A percentile compares a stretch with the other conserved stretches of the same genome.
These are phyloP conservation scores for Boletus pseudopeckii DNA, from an alignment of 768 basidiomycete genomes.

Conservation along the genomic window DNA sequence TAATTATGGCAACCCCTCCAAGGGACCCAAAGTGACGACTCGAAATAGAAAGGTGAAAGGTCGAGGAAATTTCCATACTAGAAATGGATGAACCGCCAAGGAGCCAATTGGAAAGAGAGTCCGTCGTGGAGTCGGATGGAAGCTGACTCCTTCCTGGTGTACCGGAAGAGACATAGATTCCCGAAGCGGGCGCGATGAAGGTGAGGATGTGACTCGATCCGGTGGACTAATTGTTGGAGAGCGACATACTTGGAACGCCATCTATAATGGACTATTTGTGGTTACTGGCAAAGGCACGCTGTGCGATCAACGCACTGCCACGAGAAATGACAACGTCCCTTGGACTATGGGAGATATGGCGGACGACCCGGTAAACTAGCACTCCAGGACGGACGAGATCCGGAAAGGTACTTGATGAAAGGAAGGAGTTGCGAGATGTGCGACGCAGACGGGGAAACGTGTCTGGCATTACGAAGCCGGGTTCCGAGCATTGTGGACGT, in stretches of 20 bases:
- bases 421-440: not conserved
- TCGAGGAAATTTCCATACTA: slow-evolving; percentile 13
- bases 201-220: not conserved
- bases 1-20: not conserved
- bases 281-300: not conserved
- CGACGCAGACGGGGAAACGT: slow-evolving; percentile 5
- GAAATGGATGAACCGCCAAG: slow-evolving; percentile 4
- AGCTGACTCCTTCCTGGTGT: not conserved
- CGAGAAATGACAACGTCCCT: not conserved
- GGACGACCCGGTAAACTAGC: not conserved
- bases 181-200: slow-evolving; percentile 4
- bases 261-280: not conserved
- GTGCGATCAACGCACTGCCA: not conserved
- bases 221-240: slow-evolving; percentile 5
- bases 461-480: not conserved
- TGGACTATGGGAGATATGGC: slow-evolving; percentile 8
- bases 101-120: not conserved
- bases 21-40: slow-evolving; percentile 6
- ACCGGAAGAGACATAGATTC: slow-evolving; percentile 1
- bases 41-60: slow-evolving; percentile 16
- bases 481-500: slow-evolving; percentile 2
- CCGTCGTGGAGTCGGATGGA: slow-evolving; percentile 10
- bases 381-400: slow-evolving; percentile 2
- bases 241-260: not conserved
- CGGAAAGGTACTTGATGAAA: slow-evolving; percentile 4